Evolutionary conservation across 805 yeast species (phyloP).

Genomic region (Zygosaccharomyces pseudorouxii): DNA sequence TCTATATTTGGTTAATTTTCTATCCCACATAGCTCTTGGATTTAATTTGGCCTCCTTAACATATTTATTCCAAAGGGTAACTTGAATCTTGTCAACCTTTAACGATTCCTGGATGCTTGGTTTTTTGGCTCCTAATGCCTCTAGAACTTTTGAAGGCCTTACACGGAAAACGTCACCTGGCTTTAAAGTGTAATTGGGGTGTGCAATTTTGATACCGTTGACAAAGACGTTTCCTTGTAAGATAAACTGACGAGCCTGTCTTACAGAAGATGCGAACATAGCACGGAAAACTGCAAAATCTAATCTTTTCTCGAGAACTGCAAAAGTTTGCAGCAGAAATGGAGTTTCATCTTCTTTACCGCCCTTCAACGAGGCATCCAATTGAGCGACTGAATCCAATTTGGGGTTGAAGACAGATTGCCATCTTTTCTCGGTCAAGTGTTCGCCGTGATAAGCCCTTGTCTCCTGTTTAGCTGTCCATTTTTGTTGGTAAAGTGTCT

Average conservation of each 20-base stretch:
- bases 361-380: constrained; percentile 74
- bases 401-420: constrained; percentile 62
- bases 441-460: constrained; percentile 94
- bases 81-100: constrained; percentile 66
- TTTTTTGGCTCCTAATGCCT: constrained; percentile 79
- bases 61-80: constrained; percentile 69
- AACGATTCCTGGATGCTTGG: constrained; percentile 69
- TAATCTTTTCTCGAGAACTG: constrained; percentile 79
- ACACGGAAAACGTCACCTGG: constrained; percentile 88
- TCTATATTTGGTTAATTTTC: constrained; percentile 22
- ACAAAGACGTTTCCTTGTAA: constrained; percentile 77
- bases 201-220: constrained; percentile 72
- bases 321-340: constrained; percentile 80
- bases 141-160: constrained; percentile 76
- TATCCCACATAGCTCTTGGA: constrained; percentile 36
- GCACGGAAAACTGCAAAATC: constrained; percentile 89
- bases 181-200: constrained; percentile 70
- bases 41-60: constrained; percentile 50
- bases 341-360: constrained; percentile 60
- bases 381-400: constrained; percentile 80
- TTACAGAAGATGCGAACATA: constrained; percentile 85
- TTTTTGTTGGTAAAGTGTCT: constrained; percentile 84
- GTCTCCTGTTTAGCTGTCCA: constrained; percentile 90
- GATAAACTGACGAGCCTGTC: constrained; percentile 91
- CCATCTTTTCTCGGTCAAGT: constrained; percentile 79